These are phyloP conservation scores for Ustilago nuda DNA, from an alignment of 1,284 basidiomycete species.

Conservation along the genomic window DNA sequence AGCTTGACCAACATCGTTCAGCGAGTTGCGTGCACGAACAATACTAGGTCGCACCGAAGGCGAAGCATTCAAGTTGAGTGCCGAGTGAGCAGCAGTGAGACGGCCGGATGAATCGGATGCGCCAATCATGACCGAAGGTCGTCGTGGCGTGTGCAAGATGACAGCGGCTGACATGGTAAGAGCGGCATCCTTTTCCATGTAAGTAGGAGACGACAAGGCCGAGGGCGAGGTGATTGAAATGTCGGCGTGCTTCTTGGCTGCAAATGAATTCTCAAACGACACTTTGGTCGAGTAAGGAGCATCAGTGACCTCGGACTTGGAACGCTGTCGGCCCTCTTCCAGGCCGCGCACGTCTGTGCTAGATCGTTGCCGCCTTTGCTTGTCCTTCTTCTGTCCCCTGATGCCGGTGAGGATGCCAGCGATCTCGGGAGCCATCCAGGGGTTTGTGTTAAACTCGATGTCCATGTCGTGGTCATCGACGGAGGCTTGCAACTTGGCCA, in stretches of 20 bases:
- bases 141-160: constrained; percentile 34
- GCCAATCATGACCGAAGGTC: constrained; percentile 5
- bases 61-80: constrained; percentile 8
- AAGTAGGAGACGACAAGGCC: not conserved
- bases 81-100: constrained; percentile 7
- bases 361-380: constrained; percentile 21
- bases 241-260: constrained; percentile 9
- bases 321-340: constrained; percentile 24
- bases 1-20: constrained; percentile 16
- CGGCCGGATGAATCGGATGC: constrained; percentile 13
- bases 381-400: constrained; percentile 43
- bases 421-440: constrained; percentile 56
- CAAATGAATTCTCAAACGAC: constrained; percentile 18
- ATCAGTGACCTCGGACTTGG: constrained; percentile 23
- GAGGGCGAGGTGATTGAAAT: constrained; percentile 6
- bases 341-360: constrained; percentile 13
- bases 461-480: constrained; percentile 28
- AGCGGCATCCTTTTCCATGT: constrained; percentile 24
- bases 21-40: constrained; percentile 16
- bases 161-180: constrained; percentile 29
- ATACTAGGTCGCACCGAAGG: constrained; percentile 22
- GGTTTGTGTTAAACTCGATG: constrained; percentile 33
- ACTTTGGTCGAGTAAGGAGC: constrained; percentile 13
- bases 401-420: constrained; percentile 39
- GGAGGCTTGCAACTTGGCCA: constrained; percentile 44